A percentile compares a stretch with the other conserved stretches of the same genome.
Evolutionary conservation across 1,284 basidiomycete species (phyloP).

Genomic region (Ceratobasidium sp.): DNA sequence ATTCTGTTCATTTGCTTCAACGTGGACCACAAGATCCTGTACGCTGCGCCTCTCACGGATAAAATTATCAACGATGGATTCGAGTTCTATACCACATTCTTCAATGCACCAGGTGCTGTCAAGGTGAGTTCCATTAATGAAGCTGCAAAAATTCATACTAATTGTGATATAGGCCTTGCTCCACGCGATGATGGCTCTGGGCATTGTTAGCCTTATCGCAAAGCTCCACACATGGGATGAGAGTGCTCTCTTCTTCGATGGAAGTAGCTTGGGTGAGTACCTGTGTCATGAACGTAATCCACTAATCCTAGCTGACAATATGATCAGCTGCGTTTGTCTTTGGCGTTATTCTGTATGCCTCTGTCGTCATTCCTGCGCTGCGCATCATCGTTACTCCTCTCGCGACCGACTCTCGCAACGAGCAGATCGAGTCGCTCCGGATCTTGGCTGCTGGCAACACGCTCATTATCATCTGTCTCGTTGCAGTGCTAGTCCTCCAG

Average conservation of each 20-base stretch:
- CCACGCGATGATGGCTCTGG: constrained; percentile 82
- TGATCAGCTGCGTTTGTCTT: constrained; percentile 76
- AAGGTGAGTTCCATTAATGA: constrained; percentile 65
- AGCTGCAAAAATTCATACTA: constrained; percentile 3
- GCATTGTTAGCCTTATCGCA: constrained; percentile 74
- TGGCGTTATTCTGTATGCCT: constrained; percentile 78
- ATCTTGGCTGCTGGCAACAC: constrained; percentile 86
- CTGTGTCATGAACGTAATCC: neutral
- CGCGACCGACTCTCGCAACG: constrained; percentile 67
- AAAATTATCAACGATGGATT: constrained; percentile 75
- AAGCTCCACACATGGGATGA: constrained; percentile 90
- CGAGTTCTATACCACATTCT: constrained; percentile 90
- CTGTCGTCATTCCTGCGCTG: constrained; percentile 79
- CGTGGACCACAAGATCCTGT: constrained; percentile 86
- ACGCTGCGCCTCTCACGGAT: constrained; percentile 66
- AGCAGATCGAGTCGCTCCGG: constrained; percentile 79
- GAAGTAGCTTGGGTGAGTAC: constrained; percentile 76
- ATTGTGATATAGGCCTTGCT: constrained; percentile 72
- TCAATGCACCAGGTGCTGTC: constrained; percentile 87
- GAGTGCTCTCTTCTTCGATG: constrained; percentile 92
- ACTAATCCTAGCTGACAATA: neutral
- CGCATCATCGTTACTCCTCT: constrained; percentile 73
- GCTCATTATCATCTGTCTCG: constrained; percentile 75
- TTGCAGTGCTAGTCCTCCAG: constrained; percentile 75
- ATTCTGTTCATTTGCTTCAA: constrained; percentile 89